Evolutionary conservation across 1,284 basidiomycete genomes (phyloP), one percentile per base, ranked within the genome.

Genomic region (Singerocomus rubriflavus): DNA sequence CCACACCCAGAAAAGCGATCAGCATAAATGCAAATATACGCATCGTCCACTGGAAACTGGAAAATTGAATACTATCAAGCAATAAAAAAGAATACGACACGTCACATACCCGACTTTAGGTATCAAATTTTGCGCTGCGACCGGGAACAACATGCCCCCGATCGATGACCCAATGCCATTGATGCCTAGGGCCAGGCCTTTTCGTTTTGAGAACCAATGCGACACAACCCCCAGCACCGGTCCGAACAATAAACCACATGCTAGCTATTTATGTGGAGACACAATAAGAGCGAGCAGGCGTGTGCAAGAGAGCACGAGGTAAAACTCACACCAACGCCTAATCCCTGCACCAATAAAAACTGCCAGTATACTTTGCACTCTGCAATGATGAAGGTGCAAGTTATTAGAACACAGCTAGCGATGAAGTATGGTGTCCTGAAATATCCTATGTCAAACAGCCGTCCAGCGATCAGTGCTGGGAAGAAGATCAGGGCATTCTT

Each of bases 301-400:
- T 27, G 10, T 8, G 37, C n/a, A 6, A 8, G 7, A 33, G 9
- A 33, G 14, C 13, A 33, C 34, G 7, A 44, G 9, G 10, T 14
- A 4, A 32, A 29, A 36, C 52, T 47, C 34, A 74, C 68, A 13
- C 75, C 76, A 21, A 71, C 53, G 5, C 66, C 67, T 16, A 77
- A 48, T 2, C 75, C 77, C 44, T 79, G 77, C 32, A 67, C 73
- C 4, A 79, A 68, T 14, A 78, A 45, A 42, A 77, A 69, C n/a
- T n/a, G n/a, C n/a, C 32, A 81, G 58, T 76, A 81, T 53, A 68
- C 49, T 5, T 54, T 73, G 46, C 76, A 75, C 55, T 80, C 68
- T 0, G 74, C n/a, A n/a, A n/a, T 69, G 47, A 81, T 65, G 60
- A 81, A 74, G 0, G 74, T 69, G 33, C 68, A 71, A 6, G 72